Base-by-base conservation (phyloP, 495 filamentous ascomycete species). In the Chlorociboria aeruginascens region DNA sequence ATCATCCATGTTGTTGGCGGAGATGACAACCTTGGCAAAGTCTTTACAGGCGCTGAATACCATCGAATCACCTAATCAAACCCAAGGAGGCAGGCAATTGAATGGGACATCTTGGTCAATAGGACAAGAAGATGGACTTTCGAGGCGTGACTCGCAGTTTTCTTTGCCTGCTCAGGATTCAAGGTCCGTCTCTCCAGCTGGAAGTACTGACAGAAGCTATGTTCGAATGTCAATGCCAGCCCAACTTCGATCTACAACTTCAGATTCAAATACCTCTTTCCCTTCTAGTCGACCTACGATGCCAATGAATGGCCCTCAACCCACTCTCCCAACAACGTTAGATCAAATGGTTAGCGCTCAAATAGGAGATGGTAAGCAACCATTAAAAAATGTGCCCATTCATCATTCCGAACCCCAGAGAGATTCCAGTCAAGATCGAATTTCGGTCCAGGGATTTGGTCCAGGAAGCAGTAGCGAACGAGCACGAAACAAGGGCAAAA, bases 11-110 rank as follows among this genome's bases (percentile, higher is more conserved):
- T 65, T 99, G 34, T 71, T 99, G 17, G 85, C 83, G 8, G 90
- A 96, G 60, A 76, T 99, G 73, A 85, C 85, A 30, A 82, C 79
- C 4, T 79, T 94, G 50, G 90, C 89, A 49, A 89, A 80, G 53
- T 86, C 84, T 0, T 74, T 90, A 43, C 89, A 96, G 64, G 85
- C 67, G 13, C 74, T 87, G 57, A 77, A 79, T 17, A 80, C 78
- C 2, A 79, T 96, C 42, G 84, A 92, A 44, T 93, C 89, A 0
- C 90, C 86, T 1, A 71, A 67, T 4, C 62, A 68, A 49, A 64
- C 25, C 58, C 70, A 9, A 46, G 32, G 16, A 43, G 59, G 14
- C 60, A 54, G 25, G 56, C 60, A 32, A 36, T 63, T 20, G 63
- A 70, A 47, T 66, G 64, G 40, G 13, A 16, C 48, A 0, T 49